These are phyloP conservation scores for Serendipita sp. DNA, from an alignment of 768 basidiomycete species.

Conservation along the genomic window DNA sequence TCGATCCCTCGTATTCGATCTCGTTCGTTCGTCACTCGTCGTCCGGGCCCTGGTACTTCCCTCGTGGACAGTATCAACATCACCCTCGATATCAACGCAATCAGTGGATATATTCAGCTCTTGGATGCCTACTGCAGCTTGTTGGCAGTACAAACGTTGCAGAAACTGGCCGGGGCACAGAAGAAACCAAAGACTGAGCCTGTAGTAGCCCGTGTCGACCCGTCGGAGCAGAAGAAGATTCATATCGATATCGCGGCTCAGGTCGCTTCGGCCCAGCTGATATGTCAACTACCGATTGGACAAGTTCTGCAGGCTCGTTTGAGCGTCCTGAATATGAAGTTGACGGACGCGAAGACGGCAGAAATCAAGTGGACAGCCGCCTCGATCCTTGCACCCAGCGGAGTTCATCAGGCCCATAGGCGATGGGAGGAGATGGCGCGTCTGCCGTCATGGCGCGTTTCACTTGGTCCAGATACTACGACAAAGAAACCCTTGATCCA, in stretches of 20 bases:
- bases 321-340: not conserved
- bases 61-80: not conserved
- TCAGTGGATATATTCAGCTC: constrained; percentile 21
- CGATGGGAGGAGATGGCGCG: constrained; percentile 64
- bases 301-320: not conserved
- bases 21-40: not conserved
- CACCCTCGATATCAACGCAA: not conserved
- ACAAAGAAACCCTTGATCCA: constrained; percentile 25
- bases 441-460: constrained; percentile 36
- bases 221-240: not conserved
- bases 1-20: not conserved
- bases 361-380: constrained; percentile 1
- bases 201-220: not conserved
- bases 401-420: constrained; percentile 12
- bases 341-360: not conserved
- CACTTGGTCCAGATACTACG: constrained; percentile 20
- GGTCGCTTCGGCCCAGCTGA: not conserved
- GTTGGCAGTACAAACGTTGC: constrained; percentile 40
- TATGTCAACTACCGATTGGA: not conserved
- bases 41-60: not conserved
- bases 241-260: not conserved
- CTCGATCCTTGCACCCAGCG: not conserved
- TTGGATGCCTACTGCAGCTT: constrained; percentile 55
- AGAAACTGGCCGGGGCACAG: constrained; percentile 20
- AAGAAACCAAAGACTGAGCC: not conserved